Base-by-base conservation (phyloP, 352 stramenopile species). In the Phytophthora gonapodyides region DNA sequence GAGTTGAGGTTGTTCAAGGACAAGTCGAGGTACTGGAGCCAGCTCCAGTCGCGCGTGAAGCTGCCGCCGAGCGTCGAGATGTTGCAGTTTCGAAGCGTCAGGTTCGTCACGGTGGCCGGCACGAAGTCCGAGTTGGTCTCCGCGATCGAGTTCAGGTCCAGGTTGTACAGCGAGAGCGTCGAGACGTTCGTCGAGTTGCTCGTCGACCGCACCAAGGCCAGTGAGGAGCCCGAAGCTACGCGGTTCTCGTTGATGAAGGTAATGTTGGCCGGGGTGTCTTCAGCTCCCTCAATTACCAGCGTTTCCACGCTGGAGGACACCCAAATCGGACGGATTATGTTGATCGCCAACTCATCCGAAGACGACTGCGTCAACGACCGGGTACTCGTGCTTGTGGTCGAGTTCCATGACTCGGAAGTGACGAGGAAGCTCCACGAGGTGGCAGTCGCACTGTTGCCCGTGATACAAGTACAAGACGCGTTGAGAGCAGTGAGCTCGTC, bases 21-120 rank as follows among this genome's bases (percentile, higher is more conserved):
- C 24, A 80, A 52, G 31, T 87, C 79, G 58, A 87, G 46, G 35
- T 67, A 67, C 30, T 68, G 47, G 3, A 87, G 24, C 24, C 35
- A 44, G 21, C 33, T 63, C 57, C 72, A 72, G 12, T 61, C 41
- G 4, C 61, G 47, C 9, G 74, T 63, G 55, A 88, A 84, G 16
- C 58, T 58, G 17, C 17, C 55, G 5, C 48, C 41, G 1, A 82
- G 59, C 36, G 43, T 64, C 17, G 60, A 75, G 17, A 88, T 72
- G 54, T 82, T 86, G 65, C 74, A 86, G 42, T 78, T 74, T 17
- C 55, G 69, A 53, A 88, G 42, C 5, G 69, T 80, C 52, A 79
- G 44, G 24, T 59, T 70, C 30, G 66, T 81, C 38, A 72, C 58
- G 13, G 66, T 65, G n/a, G 40, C 47, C 17, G 73, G 73, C 8